Evolutionary conservation across 2,329 filamentous ascomycete species (phyloP).

Genomic region (Sclerotinia trifoliorum): DNA sequence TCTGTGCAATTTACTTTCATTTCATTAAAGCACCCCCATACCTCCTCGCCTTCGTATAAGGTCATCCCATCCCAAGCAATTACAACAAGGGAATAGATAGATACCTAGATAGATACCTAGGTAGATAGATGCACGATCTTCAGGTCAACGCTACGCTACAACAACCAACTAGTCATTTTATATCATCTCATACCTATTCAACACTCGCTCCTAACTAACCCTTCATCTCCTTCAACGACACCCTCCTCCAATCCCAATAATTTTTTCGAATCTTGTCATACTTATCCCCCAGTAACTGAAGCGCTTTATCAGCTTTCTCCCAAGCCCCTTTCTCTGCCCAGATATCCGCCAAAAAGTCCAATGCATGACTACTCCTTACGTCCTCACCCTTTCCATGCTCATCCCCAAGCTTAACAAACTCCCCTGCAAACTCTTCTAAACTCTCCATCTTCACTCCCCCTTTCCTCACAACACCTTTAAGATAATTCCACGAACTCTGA

Average conservation of each 20-base stretch:
- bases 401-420: conserved; percentile 52
- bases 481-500: conserved; percentile 90
- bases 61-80: background rate
- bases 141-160: background rate
- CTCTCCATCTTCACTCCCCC: conserved; percentile 52
- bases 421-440: conserved; percentile 50
- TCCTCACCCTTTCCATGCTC: conserved; percentile 43
- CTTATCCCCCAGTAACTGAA: conserved; percentile 73
- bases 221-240: conserved; percentile 25
- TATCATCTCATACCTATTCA: background rate
- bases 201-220: background rate
- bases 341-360: conserved; percentile 72
- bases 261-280: conserved; percentile 90
- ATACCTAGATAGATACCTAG: background rate
- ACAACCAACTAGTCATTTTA: background rate
- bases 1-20: background rate
- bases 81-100: background rate
- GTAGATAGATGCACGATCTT: background rate
- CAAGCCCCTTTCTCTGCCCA: conserved; percentile 53
- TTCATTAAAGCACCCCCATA: background rate
- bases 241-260: conserved; percentile 80
- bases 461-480: conserved; percentile 72
- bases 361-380: conserved; percentile 61
- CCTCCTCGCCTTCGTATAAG: background rate
- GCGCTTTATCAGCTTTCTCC: conserved; percentile 64